These are phyloP conservation scores for Penicillium waksmanii DNA, from an alignment of 495 filamentous ascomycete species.

Conservation along the genomic window DNA sequence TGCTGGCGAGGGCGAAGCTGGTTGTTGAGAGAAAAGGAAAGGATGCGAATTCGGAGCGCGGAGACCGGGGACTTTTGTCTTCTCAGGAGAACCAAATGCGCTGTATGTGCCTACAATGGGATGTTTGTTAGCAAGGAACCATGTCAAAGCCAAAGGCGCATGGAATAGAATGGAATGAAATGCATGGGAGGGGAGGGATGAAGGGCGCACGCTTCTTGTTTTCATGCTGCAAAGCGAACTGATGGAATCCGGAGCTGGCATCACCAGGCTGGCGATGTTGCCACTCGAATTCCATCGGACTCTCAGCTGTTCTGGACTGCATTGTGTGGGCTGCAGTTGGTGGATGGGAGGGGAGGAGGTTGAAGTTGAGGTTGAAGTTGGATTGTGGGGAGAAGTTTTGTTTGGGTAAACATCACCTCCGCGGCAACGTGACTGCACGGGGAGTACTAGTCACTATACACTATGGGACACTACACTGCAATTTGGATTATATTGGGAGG, in stretches of 20 bases:
- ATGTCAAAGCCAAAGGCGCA: not conserved
- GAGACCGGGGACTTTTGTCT: slow-evolving; percentile 49
- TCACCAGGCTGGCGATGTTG: slow-evolving; percentile 60
- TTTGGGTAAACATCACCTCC: slow-evolving; percentile 38
- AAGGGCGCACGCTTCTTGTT: slow-evolving; percentile 55
- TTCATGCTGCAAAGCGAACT: slow-evolving; percentile 50
- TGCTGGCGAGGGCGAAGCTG: slow-evolving; percentile 32
- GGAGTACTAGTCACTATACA: too few species aligned
- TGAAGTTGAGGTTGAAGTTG: slow-evolving; percentile 4
- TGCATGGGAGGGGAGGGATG: not conserved
- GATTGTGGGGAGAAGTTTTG: slow-evolving; percentile 24
- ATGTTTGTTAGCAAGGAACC: not conserved
- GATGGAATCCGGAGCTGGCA: slow-evolving; percentile 61
- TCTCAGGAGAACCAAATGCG: slow-evolving; percentile 55
- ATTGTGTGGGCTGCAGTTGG: slow-evolving; percentile 38
- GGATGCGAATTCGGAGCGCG: slow-evolving; percentile 53
- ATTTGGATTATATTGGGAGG: too few species aligned
- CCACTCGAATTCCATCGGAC: slow-evolving; percentile 74
- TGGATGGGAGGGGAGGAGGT: slow-evolving; percentile 12
- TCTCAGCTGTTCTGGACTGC: slow-evolving; percentile 54
- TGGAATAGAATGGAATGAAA: not conserved
- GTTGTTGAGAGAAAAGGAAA: slow-evolving; percentile 44
- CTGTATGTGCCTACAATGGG: slow-evolving; percentile 49
- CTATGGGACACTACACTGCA: too few species aligned
- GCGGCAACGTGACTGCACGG: slow-evolving; percentile 23